Conservation (phyloP, 371 early-diverging fungal species). For the Zychaea mexicana region DNA sequence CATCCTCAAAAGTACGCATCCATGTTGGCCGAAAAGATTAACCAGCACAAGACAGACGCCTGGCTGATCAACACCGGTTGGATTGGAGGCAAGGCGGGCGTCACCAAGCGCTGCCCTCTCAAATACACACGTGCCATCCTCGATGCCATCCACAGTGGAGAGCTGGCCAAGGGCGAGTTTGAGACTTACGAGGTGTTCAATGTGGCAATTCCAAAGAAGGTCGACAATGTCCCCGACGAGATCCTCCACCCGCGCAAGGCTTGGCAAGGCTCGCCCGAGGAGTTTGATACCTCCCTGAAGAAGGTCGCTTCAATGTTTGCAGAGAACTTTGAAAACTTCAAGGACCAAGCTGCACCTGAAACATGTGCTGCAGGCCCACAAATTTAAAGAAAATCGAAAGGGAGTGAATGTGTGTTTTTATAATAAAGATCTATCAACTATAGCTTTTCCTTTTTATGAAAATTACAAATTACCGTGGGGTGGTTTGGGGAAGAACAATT, state of each 20-base stretch:
- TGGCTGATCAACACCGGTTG: slow-evolving; percentile 99
- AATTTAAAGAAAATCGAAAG: slow-evolving; percentile 12
- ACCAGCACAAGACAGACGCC: slow-evolving; percentile 84
- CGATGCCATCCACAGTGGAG: slow-evolving; percentile 93
- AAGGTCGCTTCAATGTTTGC: slow-evolving; percentile 83
- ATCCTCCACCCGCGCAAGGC: slow-evolving; percentile 84
- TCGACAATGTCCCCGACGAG: slow-evolving; percentile 76
- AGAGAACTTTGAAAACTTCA: slow-evolving; percentile 85
- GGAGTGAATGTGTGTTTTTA: no score
- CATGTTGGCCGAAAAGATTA: slow-evolving; percentile 96
- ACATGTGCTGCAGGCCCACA: slow-evolving; percentile 75
- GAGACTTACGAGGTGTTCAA: slow-evolving; percentile 81
- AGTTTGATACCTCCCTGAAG: slow-evolving; percentile 61
- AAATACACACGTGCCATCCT: slow-evolving; percentile 97
- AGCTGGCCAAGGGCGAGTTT: slow-evolving; percentile 79
- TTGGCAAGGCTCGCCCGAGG: slow-evolving; percentile 73
- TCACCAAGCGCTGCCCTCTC: slow-evolving; percentile 90
- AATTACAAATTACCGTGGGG: neutral
- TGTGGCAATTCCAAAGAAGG: slow-evolving; percentile 76
- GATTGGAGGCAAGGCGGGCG: slow-evolving; percentile 93
- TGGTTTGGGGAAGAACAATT: slow-evolving; percentile 5
- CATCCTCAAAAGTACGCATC: slow-evolving; percentile 96
- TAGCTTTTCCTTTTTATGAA: neutral
- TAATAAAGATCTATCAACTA: no score
- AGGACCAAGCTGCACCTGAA: slow-evolving; percentile 74